These are phyloP conservation scores for Paramecium bursaria DNA, from an alignment of 73 alveolate species.

Conservation along the genomic window DNA sequence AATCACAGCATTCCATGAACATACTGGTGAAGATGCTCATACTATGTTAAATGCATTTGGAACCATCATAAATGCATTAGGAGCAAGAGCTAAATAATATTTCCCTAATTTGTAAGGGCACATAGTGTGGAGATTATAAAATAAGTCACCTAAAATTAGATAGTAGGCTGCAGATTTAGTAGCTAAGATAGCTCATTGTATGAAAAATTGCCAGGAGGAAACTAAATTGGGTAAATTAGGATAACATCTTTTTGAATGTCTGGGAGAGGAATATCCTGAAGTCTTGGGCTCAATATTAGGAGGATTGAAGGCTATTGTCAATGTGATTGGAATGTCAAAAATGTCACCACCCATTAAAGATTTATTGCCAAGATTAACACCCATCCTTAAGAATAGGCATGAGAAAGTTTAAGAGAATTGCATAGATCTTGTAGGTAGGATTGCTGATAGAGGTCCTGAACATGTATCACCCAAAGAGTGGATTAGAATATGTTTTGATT, in stretches of 20 bases:
- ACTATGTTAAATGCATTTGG: conserved; percentile 99
- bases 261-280: conserved; percentile 99
- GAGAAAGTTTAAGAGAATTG: conserved; percentile 99
- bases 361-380: conserved; percentile 98
- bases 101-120: conserved; percentile 98
- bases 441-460: conserved; percentile 99
- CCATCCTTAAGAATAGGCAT: conserved; percentile 98
- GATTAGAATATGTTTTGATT: conserved; percentile 99
- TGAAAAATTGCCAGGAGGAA: conserved; percentile 99
- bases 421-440: conserved; percentile 97
- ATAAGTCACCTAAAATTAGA: conserved; percentile 97
- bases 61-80: conserved; percentile 98
- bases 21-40: conserved; percentile 94
- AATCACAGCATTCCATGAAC: conserved; percentile 97
- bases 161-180: conserved; percentile 99
- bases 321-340: conserved; percentile 99
- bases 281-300: conserved; percentile 99
- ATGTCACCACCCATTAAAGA: conserved; percentile 99
- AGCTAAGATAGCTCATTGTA: conserved; percentile 96
- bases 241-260: conserved; percentile 95
- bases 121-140: conserved; percentile 99
- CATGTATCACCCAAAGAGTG: conserved; percentile 99
- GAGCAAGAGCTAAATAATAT: conserved; percentile 96
- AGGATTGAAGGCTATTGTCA: conserved; percentile 98
- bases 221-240: conserved; percentile 95